These are phyloP conservation scores for Colletotrichum lentis DNA, from an alignment of 2,329 filamentous ascomycete species.

Conservation along the genomic window DNA sequence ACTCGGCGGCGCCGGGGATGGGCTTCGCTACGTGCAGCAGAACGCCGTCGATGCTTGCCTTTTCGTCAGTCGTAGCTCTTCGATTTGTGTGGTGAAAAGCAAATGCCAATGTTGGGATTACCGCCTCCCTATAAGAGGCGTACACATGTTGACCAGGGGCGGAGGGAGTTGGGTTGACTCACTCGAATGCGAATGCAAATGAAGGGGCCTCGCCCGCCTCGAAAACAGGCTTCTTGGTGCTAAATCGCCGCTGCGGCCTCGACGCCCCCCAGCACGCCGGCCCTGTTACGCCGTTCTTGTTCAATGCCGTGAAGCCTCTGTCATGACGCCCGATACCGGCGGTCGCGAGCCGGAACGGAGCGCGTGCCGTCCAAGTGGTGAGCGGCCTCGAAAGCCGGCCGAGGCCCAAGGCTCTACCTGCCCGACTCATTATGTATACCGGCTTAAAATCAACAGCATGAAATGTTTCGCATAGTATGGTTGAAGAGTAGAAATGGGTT, in stretches of 20 bases:
- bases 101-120: no score
- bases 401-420: slow-evolving; percentile 10
- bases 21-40: slow-evolving; percentile 82
- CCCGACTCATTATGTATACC: slow-evolving; percentile 26
- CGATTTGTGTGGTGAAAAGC: no score
- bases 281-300: background rate
- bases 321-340: slow-evolving; percentile 10
- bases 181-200: slow-evolving; percentile 54
- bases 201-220: slow-evolving; percentile 41
- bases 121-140: no score
- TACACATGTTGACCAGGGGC: background rate
- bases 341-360: slow-evolving; percentile 8
- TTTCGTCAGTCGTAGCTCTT: background rate
- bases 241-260: slow-evolving; percentile 6
- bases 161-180: slow-evolving; percentile 32
- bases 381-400: slow-evolving; percentile 27
- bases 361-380: slow-evolving; percentile 5
- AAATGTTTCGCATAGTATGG: slow-evolving; percentile 11
- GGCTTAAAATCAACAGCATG: slow-evolving; percentile 2
- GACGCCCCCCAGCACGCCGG: background rate
- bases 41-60: slow-evolving; percentile 83
- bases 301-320: background rate
- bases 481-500: background rate
- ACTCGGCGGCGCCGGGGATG: slow-evolving; percentile 78
- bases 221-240: slow-evolving; percentile 36